phyloP scores from a whole-genome alignment of 768 basidiomycete species.

The Cystofilobasidium capitatum region DNA sequence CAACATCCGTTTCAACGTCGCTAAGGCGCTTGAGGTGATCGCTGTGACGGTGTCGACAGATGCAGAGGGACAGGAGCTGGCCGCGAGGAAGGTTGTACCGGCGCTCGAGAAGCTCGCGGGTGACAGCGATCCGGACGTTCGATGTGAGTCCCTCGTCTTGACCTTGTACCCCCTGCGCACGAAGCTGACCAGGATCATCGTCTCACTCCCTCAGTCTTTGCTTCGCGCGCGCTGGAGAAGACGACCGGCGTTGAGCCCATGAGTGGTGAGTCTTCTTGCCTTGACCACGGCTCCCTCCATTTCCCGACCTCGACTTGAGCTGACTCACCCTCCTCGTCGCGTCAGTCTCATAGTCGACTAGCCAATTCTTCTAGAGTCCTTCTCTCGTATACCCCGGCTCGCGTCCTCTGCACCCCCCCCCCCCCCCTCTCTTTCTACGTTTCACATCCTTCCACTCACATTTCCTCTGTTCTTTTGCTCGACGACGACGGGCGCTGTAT shows the following conservation, averaged over 20 bases:
- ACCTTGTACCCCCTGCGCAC: neutral
- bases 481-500: conserved; percentile 1
- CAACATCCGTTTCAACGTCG: conserved; percentile 98
- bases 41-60: conserved; percentile 54
- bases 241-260: conserved; percentile 27
- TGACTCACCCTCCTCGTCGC: neutral
- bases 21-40: conserved; percentile 85
- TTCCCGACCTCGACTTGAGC: neutral
- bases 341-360: conserved; percentile 17
- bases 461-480: neutral
- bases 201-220: conserved; percentile 49
- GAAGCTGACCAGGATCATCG: neutral
- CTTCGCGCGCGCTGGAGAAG: conserved; percentile 65
- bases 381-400: neutral
- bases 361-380: neutral
- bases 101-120: conserved; percentile 73
- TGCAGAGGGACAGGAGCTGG: conserved; percentile 63
- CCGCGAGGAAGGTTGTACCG: conserved; percentile 65
- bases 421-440: neutral
- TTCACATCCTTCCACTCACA: neutral
- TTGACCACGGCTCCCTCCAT: neutral
- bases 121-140: conserved; percentile 89
- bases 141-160: conserved; percentile 42
- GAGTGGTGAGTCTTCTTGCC: neutral
- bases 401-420: neutral